These are phyloP conservation scores for Crucihimalaya himalaica DNA, from an alignment of 345 rosid species.

Conservation along the genomic window DNA sequence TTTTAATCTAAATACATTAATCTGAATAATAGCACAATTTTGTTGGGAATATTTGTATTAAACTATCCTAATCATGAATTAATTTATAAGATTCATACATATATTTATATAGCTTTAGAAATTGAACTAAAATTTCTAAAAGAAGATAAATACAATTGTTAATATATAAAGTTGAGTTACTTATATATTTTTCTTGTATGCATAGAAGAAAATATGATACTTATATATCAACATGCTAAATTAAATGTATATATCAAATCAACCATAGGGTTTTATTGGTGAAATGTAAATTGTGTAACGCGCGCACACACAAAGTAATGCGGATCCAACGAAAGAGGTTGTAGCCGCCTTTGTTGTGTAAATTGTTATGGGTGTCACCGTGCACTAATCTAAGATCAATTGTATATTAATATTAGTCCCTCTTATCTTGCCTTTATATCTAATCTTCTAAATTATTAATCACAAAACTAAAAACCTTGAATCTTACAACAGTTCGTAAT, in stretches of 20 bases:
- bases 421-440: not conserved
- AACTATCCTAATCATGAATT: too few relatives aligned
- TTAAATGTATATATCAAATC: not conserved
- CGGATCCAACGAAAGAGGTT: slow-evolving; percentile 18
- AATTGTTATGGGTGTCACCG: slow-evolving; percentile 24
- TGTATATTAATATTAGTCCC: slow-evolving; percentile 8
- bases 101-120: too few relatives aligned
- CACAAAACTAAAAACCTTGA: not conserved
- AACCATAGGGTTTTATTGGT: not conserved
- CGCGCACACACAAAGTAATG: slow-evolving; percentile 10
- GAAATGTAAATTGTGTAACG: not conserved
- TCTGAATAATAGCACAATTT: too few relatives aligned
- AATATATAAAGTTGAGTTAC: too few relatives aligned
- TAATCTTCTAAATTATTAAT: not conserved
- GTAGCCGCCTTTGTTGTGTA: slow-evolving; percentile 36
- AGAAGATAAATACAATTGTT: too few relatives aligned
- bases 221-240: not conserved
- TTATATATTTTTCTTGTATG: too few relatives aligned
- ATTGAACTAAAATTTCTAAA: too few relatives aligned
- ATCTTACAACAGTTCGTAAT: not conserved
- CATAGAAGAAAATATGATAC: not conserved
- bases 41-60: too few relatives aligned
- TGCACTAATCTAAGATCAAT: slow-evolving; percentile 10
- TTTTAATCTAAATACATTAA: too few relatives aligned
- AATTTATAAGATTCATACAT: too few relatives aligned